These are phyloP conservation scores for Nidularia pulvinata DNA, from an alignment of 768 basidiomycete genomes.

Conservation along the genomic window DNA sequence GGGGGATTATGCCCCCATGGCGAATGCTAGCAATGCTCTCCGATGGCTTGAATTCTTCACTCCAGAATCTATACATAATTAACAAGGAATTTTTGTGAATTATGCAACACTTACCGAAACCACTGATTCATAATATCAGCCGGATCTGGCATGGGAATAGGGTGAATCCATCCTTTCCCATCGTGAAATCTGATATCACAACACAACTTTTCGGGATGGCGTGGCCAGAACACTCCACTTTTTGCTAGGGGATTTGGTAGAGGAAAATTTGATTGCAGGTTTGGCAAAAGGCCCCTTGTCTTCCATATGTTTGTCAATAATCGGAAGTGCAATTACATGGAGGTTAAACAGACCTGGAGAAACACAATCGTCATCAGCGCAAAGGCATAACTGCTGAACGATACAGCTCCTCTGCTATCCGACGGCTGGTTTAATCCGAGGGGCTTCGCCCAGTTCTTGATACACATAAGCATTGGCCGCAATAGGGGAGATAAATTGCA, in stretches of 20 bases:
- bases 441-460: slow-evolving; percentile 64
- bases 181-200: slow-evolving; percentile 26
- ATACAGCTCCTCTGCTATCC: slow-evolving; percentile 12
- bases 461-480: slow-evolving; percentile 36
- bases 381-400: slow-evolving; percentile 65
- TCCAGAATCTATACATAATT: slow-evolving; percentile 41
- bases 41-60: slow-evolving; percentile 28
- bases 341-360: slow-evolving; percentile 43
- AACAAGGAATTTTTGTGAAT: not conserved
- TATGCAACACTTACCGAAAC: slow-evolving; percentile 33
- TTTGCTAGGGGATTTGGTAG: slow-evolving; percentile 2
- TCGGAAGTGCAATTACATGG: not conserved
- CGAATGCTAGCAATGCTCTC: slow-evolving; percentile 31
- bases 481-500: slow-evolving; percentile 43
- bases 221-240: not conserved
- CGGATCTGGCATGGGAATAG: not conserved
- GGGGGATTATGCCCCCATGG: slow-evolving; percentile 33
- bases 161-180: not conserved
- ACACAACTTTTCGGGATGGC: not conserved
- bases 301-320: slow-evolving; percentile 13
- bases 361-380: slow-evolving; percentile 61
- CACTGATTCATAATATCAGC: slow-evolving; percentile 29
- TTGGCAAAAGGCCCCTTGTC: slow-evolving; percentile 45
- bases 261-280: slow-evolving; percentile 40
- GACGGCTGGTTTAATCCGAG: slow-evolving; percentile 47